phyloP scores from a whole-genome alignment of 495 filamentous ascomycete genomes.

The Cairneyella variabilis region DNA sequence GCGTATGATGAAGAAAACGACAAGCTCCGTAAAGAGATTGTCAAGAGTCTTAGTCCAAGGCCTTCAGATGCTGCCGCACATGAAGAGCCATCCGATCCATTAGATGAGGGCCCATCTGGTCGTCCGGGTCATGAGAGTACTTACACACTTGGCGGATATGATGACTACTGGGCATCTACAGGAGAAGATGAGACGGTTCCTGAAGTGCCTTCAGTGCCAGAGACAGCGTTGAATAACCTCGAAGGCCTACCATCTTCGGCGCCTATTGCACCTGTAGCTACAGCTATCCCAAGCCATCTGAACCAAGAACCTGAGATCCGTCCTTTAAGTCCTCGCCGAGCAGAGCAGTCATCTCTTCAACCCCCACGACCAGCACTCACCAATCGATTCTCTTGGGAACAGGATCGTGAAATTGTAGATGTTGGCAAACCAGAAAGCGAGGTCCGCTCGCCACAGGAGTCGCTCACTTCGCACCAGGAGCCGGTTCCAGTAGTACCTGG shows the following conservation, averaged over 20 bases:
- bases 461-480: conserved; percentile 1
- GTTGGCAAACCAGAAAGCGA: neutral
- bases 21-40: conserved; percentile 74
- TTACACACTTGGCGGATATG: conserved; percentile 55
- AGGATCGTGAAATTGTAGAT: conserved; percentile 28
- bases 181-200: conserved; percentile 25
- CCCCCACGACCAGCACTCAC: neutral
- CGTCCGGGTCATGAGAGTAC: conserved; percentile 36
- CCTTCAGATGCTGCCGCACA: neutral
- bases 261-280: neutral
- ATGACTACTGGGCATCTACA: conserved; percentile 51
- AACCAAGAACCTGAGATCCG: neutral
- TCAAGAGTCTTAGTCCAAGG: conserved; percentile 62
- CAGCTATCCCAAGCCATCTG: neutral
- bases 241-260: neutral
- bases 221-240: neutral
- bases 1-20: conserved; percentile 65
- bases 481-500: no score
- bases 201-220: neutral
- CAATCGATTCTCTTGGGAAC: conserved; percentile 55
- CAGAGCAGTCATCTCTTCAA: neutral
- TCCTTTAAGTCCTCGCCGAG: conserved; percentile 8
- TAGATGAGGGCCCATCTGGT: conserved; percentile 1
- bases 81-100: neutral
- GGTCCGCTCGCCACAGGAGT: neutral